phyloP scores from a whole-genome alignment of 208 protist species.

The Leishmania martiniquensis region DNA sequence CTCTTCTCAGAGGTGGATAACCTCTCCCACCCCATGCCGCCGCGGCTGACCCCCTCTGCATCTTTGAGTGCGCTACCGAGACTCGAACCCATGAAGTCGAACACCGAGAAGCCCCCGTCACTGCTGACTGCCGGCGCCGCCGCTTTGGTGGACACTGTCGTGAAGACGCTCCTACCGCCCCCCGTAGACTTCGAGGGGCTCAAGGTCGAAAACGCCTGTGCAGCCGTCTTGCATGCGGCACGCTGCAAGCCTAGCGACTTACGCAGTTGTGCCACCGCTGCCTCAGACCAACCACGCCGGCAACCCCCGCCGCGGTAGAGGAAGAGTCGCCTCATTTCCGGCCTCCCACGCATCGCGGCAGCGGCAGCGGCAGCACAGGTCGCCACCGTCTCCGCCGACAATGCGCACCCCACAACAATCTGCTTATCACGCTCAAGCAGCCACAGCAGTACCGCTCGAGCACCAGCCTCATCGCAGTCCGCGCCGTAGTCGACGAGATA shows the following conservation, averaged over 20 bases:
- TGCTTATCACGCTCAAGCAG: constrained; percentile 31
- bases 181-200: background rate
- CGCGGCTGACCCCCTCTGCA: constrained; percentile 1
- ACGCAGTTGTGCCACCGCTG: constrained; percentile 30
- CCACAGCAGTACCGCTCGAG: constrained; percentile 24
- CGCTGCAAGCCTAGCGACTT: constrained; percentile 18
- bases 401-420: constrained; percentile 24
- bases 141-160: background rate
- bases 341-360: constrained; percentile 7
- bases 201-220: background rate
- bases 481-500: constrained; percentile 11
- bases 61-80: constrained; percentile 10
- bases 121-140: background rate
- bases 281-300: constrained; percentile 23
- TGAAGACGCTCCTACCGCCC: constrained; percentile 2
- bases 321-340: constrained; percentile 25
- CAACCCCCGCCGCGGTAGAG: constrained; percentile 30
- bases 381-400: constrained; percentile 21
- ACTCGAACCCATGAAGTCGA: constrained; percentile 22
- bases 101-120: constrained; percentile 24
- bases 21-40: background rate
- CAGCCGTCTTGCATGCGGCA: background rate
- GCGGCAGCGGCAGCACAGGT: constrained; percentile 25
- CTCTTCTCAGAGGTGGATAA: background rate
- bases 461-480: constrained; percentile 9